phyloP scores from a whole-genome alignment of 768 basidiomycete genomes.

The Naganishia antarctica region DNA sequence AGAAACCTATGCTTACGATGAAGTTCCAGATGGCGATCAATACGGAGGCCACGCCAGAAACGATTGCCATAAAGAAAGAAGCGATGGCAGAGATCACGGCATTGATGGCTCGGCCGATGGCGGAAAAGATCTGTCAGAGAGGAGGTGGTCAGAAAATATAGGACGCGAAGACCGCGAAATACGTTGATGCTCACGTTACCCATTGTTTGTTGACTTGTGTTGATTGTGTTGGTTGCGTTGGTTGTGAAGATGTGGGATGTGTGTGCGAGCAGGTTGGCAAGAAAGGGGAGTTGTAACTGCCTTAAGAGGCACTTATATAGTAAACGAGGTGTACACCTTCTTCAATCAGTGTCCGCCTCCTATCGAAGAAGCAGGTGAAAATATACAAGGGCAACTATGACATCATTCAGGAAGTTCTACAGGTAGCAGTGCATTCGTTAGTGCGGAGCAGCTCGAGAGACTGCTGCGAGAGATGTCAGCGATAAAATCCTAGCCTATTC shows the following conservation, averaged over 20 bases:
- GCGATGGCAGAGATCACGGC: slow-evolving; percentile 20
- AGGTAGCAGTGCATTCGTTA: not conserved
- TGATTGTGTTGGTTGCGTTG: not conserved
- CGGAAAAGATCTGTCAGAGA: slow-evolving; percentile 6
- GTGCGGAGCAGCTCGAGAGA: not conserved
- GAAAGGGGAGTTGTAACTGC: not conserved
- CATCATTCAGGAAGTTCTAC: not conserved
- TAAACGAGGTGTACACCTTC: not conserved
- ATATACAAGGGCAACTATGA: not conserved
- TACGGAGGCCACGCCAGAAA: slow-evolving; percentile 14
- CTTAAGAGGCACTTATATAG: not conserved
- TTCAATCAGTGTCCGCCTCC: no score
- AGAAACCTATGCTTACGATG: not conserved
- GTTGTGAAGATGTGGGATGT: not conserved
- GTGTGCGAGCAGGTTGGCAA: not conserved
- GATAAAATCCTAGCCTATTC: not conserved
- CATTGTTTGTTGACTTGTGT: slow-evolving; percentile 3
- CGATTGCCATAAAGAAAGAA: slow-evolving; percentile 9
- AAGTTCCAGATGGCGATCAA: slow-evolving; percentile 21
- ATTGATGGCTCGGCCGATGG: slow-evolving; percentile 20
- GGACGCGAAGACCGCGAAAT: not conserved
- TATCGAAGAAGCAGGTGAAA: not conserved
- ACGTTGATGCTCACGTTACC: slow-evolving; percentile 7
- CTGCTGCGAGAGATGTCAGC: not conserved
- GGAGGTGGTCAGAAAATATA: not conserved